These are phyloP conservation scores for Penicillium sp. DNA, from an alignment of 2,329 filamentous ascomycete species.

Conservation along the genomic window DNA sequence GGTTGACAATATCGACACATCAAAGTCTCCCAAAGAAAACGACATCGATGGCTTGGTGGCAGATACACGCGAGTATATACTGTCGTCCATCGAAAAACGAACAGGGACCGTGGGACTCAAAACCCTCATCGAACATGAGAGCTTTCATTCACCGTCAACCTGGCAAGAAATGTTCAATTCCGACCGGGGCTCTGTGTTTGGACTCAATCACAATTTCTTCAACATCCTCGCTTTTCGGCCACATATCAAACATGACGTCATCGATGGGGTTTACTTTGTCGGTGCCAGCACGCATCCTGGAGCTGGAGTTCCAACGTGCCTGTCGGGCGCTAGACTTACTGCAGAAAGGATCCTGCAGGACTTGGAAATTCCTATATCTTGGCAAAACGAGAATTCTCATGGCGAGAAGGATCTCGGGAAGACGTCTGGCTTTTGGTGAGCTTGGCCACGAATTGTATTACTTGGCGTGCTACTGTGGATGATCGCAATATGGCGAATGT, in stretches of 20 bases:
- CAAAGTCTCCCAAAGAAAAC: background rate
- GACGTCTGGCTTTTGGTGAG: too few species aligned
- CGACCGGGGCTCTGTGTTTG: conserved; percentile 13
- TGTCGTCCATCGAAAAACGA: background rate
- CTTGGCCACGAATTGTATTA: background rate
- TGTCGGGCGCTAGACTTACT: conserved; percentile 16
- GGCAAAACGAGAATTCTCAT: background rate
- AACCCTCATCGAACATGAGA: conserved; percentile 7
- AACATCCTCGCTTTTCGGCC: conserved; percentile 18
- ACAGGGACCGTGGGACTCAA: background rate
- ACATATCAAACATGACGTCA: conserved; percentile 11
- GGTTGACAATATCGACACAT: conserved; percentile 1
- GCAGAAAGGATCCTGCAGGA: conserved; percentile 7
- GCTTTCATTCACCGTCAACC: conserved; percentile 8
- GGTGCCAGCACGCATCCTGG: conserved; percentile 20
- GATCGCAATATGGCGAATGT: background rate
- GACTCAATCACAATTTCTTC: conserved; percentile 16
- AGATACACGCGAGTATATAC: background rate
- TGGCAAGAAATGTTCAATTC: conserved; percentile 15
- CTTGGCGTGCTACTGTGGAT: background rate
- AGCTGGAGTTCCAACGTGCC: conserved; percentile 16
- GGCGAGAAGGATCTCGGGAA: background rate
- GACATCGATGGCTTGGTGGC: background rate
- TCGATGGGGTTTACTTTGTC: conserved; percentile 14
- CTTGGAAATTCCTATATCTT: conserved; percentile 30